Evolutionary conservation across 352 stramenopile genomes (phyloP).

Genomic region (Aphanomyces stellatus): DNA sequence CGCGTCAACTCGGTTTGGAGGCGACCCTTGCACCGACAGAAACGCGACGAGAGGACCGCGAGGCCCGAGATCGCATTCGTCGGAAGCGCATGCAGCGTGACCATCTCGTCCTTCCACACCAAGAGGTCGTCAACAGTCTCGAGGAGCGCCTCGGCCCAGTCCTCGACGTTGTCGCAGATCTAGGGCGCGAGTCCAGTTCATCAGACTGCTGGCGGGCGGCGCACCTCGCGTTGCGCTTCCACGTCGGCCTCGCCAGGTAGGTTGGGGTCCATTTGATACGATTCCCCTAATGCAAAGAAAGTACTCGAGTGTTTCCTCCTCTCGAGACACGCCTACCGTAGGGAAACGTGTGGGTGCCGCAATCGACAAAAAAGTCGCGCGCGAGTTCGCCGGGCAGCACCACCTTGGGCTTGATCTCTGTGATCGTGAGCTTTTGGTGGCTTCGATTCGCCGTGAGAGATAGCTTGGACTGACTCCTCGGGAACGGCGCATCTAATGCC

Average conservation of each 20-base stretch:
- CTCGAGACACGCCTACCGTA: background rate
- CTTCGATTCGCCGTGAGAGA: too few relatives aligned
- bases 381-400: background rate
- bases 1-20: background rate
- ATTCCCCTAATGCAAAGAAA: background rate
- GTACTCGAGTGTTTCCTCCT: too few relatives aligned
- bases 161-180: slow-evolving; percentile 6
- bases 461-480: too few relatives aligned
- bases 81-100: background rate
- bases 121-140: slow-evolving; percentile 6
- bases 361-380: slow-evolving; percentile 14
- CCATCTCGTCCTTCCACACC: slow-evolving; percentile 10
- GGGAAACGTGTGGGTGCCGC: background rate
- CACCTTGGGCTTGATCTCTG: too few relatives aligned
- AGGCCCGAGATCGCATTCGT: background rate
- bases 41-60: background rate
- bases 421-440: too few relatives aligned
- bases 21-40: slow-evolving; percentile 12
- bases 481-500: too few relatives aligned
- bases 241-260: slow-evolving; percentile 4
- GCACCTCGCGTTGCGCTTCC: background rate
- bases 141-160: background rate
- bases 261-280: slow-evolving; percentile 8
- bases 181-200: too few relatives aligned
- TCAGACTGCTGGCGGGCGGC: too few relatives aligned